These are phyloP conservation scores for Globisporangium okanoganense DNA, from an alignment of 352 stramenopile species.

Conservation along the genomic window DNA sequence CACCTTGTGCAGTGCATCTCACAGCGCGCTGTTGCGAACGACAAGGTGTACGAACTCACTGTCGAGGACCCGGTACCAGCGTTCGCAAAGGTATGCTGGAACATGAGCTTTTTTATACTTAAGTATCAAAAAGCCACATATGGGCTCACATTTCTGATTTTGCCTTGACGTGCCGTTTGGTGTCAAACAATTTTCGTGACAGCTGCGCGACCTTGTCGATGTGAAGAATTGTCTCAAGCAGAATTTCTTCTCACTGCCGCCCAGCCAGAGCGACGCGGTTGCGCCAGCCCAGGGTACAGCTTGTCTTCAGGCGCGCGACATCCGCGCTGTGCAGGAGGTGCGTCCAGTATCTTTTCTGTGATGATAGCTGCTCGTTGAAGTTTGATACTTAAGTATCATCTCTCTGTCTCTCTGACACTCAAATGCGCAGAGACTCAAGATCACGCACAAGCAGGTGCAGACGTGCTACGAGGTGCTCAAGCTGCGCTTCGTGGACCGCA, in stretches of 20 bases:
- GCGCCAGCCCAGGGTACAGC: slow-evolving; percentile 32
- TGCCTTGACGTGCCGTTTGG: neutral
- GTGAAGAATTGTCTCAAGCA: slow-evolving; percentile 53
- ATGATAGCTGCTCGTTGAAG: neutral
- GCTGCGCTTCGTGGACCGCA: slow-evolving; percentile 43
- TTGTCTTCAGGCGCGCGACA: slow-evolving; percentile 38
- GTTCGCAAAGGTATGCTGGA: slow-evolving; percentile 32
- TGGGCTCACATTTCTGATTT: neutral
- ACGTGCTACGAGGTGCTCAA: slow-evolving; percentile 80
- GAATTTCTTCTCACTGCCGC: slow-evolving; percentile 55
- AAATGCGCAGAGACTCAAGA: slow-evolving; percentile 49
- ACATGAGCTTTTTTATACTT: neutral
- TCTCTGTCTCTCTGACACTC: neutral
- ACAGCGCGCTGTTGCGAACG: slow-evolving; percentile 41
- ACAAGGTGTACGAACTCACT: slow-evolving; percentile 74
- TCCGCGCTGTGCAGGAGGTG: slow-evolving; percentile 61
- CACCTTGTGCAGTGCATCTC: slow-evolving; percentile 68
- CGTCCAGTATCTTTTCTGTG: neutral
- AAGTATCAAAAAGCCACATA: neutral
- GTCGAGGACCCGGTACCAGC: slow-evolving; percentile 82
- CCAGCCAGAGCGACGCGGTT: slow-evolving; percentile 17
- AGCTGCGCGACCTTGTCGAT: slow-evolving; percentile 76
- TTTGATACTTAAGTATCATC: neutral
- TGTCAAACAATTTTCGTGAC: neutral
- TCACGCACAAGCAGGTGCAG: slow-evolving; percentile 76